phyloP scores from a whole-genome alignment of 768 basidiomycete species.

The Tricholoma saponaceum region DNA sequence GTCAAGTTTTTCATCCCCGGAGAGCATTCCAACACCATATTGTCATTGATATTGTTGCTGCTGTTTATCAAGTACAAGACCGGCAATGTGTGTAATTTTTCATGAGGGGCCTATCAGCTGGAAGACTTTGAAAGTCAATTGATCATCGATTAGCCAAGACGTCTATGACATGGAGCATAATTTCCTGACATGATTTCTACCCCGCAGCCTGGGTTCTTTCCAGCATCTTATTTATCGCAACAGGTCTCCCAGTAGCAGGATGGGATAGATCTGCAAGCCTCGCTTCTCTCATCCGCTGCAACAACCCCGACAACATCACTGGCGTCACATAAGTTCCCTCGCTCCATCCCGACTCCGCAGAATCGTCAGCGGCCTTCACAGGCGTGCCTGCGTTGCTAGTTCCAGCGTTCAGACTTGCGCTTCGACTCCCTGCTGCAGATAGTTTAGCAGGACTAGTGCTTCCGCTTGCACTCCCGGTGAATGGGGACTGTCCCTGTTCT shows the following conservation, averaged over 20 bases:
- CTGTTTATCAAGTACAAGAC: too few species aligned
- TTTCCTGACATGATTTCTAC: slow-evolving; percentile 18
- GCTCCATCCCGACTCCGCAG: slow-evolving; percentile 10
- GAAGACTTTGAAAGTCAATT: too few species aligned
- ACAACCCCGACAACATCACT: slow-evolving; percentile 46
- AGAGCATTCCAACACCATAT: too few species aligned
- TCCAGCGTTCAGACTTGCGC: slow-evolving; percentile 8
- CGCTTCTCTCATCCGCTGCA: slow-evolving; percentile 66
- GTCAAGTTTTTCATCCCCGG: too few species aligned
- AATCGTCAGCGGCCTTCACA: slow-evolving; percentile 18
- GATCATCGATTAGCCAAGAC: too few species aligned
- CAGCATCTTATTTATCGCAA: slow-evolving; percentile 67
- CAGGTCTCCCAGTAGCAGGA: slow-evolving; percentile 42
- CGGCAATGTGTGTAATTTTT: too few species aligned
- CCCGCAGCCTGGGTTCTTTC: slow-evolving; percentile 69
- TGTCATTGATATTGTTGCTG: too few species aligned
- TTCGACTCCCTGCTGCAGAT: slow-evolving; percentile 17
- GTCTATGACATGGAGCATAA: too few species aligned
- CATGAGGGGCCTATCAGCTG: too few species aligned
- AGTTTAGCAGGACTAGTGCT: slow-evolving; percentile 23
- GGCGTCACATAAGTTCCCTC: slow-evolving; percentile 50
- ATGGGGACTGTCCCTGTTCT: slow-evolving; percentile 25
- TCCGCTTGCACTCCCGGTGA: slow-evolving; percentile 15
- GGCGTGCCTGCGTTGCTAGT: slow-evolving; percentile 25
- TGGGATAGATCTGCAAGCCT: slow-evolving; percentile 54